These are phyloP conservation scores for Agaricus blazei DNA, from an alignment of 768 basidiomycete genomes.

Conservation along the genomic window DNA sequence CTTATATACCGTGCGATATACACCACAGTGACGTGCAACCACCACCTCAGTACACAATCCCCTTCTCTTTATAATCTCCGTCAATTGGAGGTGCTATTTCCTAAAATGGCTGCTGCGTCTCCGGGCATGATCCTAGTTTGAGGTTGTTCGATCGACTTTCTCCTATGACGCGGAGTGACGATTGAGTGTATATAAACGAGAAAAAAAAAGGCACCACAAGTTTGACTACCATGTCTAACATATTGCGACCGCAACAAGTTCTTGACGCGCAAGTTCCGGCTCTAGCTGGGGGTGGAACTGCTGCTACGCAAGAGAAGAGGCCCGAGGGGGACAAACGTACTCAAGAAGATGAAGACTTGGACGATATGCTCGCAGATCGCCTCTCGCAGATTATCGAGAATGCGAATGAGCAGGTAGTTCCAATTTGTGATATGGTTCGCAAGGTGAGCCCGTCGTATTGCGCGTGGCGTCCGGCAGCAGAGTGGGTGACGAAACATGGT, in stretches of 20 bases:
- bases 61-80: no score
- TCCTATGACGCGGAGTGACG: no score
- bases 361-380: constrained; percentile 27
- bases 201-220: no score
- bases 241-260: not conserved
- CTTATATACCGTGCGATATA: no score
- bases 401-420: constrained; percentile 24
- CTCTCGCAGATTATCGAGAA: constrained; percentile 30
- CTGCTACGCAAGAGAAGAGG: not conserved
- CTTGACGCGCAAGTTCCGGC: not conserved
- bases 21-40: no score
- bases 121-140: no score
- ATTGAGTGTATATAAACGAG: no score
- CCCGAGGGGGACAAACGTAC: constrained; percentile 15
- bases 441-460: constrained; percentile 17
- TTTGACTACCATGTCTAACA: not conserved
- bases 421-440: constrained; percentile 30
- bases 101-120: no score
- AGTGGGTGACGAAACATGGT: not conserved
- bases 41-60: no score
- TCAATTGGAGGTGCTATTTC: no score
- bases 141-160: no score
- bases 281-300: not conserved
- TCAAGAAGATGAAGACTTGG: constrained; percentile 18
- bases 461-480: not conserved